Evolutionary conservation across 441 rosid species (phyloP).

Genomic region (Manihot esculenta): DNA sequence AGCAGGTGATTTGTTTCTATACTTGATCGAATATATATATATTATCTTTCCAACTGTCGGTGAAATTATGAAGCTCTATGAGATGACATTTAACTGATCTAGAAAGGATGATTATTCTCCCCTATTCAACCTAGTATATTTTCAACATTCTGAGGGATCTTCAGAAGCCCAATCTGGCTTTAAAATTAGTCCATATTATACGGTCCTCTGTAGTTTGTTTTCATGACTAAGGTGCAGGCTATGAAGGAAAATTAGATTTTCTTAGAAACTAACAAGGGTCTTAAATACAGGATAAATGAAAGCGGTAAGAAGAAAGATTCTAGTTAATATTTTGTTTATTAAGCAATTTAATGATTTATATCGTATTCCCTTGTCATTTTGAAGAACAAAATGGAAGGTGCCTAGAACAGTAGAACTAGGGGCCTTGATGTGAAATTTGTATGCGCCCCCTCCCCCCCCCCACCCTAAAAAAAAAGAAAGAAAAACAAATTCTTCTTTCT

Average conservation of each 20-base stretch:
- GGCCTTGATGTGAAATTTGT: background rate
- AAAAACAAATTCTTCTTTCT: no score
- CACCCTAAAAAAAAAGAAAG: no score
- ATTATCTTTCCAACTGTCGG: background rate
- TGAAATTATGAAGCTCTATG: background rate
- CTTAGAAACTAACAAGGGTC: background rate
- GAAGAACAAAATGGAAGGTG: background rate
- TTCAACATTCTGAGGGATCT: background rate
- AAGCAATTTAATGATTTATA: background rate
- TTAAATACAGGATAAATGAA: background rate
- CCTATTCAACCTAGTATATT: background rate
- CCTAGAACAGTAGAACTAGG: background rate
- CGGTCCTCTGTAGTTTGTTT: background rate
- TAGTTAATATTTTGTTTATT: background rate
- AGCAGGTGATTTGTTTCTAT: conserved; percentile 57
- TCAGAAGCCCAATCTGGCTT: background rate
- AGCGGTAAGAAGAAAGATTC: background rate
- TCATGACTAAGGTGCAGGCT: background rate
- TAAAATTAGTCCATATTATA: background rate
- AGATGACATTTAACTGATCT: conserved; percentile 5
- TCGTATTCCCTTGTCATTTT: background rate
- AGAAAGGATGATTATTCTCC: background rate
- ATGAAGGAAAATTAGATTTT: background rate
- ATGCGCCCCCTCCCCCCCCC: no score
- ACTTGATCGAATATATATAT: conserved; percentile 1